Evolutionary conservation across 768 basidiomycete species (phyloP), one percentile per base, ranked within the genome.

Genomic region (Russula sp.): DNA sequence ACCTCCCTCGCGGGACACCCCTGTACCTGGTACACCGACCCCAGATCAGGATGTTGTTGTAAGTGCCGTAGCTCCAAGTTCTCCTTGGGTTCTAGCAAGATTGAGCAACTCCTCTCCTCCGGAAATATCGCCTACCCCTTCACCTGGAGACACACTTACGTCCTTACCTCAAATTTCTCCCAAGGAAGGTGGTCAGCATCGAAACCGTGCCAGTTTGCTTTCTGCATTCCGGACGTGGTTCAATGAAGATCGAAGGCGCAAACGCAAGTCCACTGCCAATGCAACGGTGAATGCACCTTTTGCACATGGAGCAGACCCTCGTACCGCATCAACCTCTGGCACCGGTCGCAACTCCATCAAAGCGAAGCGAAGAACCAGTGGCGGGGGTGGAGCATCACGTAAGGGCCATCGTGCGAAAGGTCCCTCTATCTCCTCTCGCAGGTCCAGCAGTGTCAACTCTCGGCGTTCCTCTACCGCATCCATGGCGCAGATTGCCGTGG

Each of bases 371-470:
- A 75, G 82, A 47, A 69, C 79, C 13, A 83, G 83, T 65, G 77
- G 75, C 36, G 74, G 72, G 9, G 69, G 69, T 29, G 68, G 68
- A 10, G 43, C 63, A 16, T 52, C 60, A 29, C 66, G 69, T 50
- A 72, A 72, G 62, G 79, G 79, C 18, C 81, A 86, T 61, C 81
- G 86, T 59, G 74, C 78, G 16, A 86, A 87, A 55, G 81, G 90
- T 16, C 84, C 84, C 0, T 88, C 88, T 0, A 74, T 85, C 46
- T 90, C 89, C 0, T 95, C 93, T 25, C 82, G 89, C 50, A 84
- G 94, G 32, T 95, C 93, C 14, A 94, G 91, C 70, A 93, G 91
- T 60, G 88, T 94, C 65, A 94, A 93, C 70, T 97, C 94, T 7
- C 78, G 88, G 39, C 78, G 93, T 43, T 86, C 84, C 0, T 85